Evolutionary conservation across 2,329 filamentous ascomycete species (phyloP).

Genomic region (Paecilomyces variotii): DNA sequence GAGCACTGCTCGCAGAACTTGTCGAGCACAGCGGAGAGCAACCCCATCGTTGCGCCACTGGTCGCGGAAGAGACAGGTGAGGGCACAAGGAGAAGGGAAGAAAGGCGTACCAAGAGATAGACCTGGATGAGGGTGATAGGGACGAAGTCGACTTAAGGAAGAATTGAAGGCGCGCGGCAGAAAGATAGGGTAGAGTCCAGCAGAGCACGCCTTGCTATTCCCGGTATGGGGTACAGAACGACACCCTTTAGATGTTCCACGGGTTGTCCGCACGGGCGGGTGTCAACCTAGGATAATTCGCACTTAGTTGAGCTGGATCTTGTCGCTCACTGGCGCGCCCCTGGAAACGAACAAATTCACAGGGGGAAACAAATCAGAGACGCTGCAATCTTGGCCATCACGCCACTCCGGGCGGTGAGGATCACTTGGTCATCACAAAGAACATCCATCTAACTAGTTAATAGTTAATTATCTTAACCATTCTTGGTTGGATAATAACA

Average conservation of each 20-base stretch:
- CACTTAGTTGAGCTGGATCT: not conserved
- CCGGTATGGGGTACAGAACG: not conserved
- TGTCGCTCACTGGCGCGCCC: not conserved
- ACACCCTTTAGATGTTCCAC: not conserved
- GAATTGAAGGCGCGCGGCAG: conserved; percentile 3
- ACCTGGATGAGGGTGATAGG: not conserved
- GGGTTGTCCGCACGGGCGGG: not conserved
- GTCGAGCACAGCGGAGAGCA: conserved; percentile 42
- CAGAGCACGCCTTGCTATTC: not conserved
- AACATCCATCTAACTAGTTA: not conserved
- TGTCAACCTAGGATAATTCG: not conserved
- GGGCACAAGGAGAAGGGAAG: conserved; percentile 1
- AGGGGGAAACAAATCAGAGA: not conserved
- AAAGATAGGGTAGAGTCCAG: not conserved
- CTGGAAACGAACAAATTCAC: not conserved
- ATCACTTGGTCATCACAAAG: not conserved
- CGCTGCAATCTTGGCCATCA: conserved; percentile 4
- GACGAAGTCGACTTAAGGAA: not conserved
- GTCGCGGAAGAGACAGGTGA: not conserved
- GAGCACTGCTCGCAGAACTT: conserved; percentile 39
- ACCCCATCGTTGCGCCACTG: conserved; percentile 38
- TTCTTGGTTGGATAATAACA: too few relatives aligned
- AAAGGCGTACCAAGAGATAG: not conserved
- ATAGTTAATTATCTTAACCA: not conserved
- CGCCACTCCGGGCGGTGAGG: conserved; percentile 6